Base-by-base conservation (phyloP, 805 yeast genomes). In the Ogataea pignaliae region DNA sequence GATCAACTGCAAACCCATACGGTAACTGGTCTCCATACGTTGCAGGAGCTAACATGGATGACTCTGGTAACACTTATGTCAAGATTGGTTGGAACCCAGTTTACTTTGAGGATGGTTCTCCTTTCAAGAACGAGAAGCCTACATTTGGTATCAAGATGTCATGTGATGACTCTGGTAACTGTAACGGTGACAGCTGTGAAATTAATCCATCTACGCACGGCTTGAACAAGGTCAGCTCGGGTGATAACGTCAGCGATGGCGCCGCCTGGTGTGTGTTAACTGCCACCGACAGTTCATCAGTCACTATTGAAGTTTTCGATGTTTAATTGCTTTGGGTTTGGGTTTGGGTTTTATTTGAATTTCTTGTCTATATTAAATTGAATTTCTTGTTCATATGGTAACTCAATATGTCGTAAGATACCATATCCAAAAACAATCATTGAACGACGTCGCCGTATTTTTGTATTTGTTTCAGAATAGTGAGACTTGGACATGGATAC, bases 11-110 rank as follows among this genome's bases (percentile, higher is more conserved):
- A 39, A 69, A 84, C 47, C 83, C 93, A 14, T 70, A 71, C 52
- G 97, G 97, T 46, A 88, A 88, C 75, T 89, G 96, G 96, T 68
- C 96, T 13, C 96, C 96, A 26, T 88, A 87, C 55, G 96, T 89
- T 51, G 95, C 93, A 13, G 97, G 97, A 51, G 88, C 90, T 48
- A 88, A 88, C 70, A 78, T 78, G 72, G 95, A 87, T 62, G 65
- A 63, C 48, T 66, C 59, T 46, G 83, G 87, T 29, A 76, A 77
- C 61, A 88, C 96, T 3, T 88, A 53, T 61, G 87, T 86, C 52
- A 89, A 87, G 67, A 78, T 88, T 61, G 96, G 91, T 37, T 88
- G 95, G 95, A 88, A 88, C 65, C 96, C 97, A 13, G 76, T 84
- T 44, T 86, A 87, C 64, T 63, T 85, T 55, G 91, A 84, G 51